Conservation (phyloP, 2,329 filamentous ascomycete genomes). For the Helotiales sp. region DNA sequence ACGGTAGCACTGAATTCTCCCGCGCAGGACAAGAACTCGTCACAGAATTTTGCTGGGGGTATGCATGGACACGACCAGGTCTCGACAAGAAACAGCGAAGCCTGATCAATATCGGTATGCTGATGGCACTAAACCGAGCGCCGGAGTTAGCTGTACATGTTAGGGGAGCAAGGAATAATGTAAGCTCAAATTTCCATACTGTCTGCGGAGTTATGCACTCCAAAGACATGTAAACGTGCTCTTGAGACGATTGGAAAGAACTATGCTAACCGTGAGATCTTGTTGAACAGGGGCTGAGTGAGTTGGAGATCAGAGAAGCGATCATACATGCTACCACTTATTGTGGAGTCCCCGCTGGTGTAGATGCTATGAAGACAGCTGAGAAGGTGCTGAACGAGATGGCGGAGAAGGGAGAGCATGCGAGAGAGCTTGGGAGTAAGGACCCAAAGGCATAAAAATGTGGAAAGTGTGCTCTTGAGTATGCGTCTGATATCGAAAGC, state of each 20-base stretch:
- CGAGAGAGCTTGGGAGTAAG: conserved; percentile 10
- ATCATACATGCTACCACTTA: conserved; percentile 47
- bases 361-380: conserved; percentile 40
- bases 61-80: conserved; percentile 62
- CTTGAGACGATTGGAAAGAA: no score
- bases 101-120: conserved; percentile 64
- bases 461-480: not conserved
- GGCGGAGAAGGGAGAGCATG: conserved; percentile 23
- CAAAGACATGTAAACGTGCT: no score
- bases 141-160: conserved; percentile 62
- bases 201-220: no score
- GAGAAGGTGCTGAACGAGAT: conserved; percentile 34
- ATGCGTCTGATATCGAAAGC: not conserved
- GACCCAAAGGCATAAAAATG: not conserved
- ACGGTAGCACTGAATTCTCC: conserved; percentile 58
- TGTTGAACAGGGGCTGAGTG: conserved; percentile 58
- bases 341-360: conserved; percentile 44
- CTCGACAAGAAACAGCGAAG: conserved; percentile 60
- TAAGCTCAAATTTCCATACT: no score
- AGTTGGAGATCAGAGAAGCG: conserved; percentile 63
- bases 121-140: conserved; percentile 59
- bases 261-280: no score
- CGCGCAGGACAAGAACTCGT: conserved; percentile 61
- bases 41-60: conserved; percentile 65
- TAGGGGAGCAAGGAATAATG: conserved; percentile 63